These are phyloP conservation scores for Tolypocladium amazonense DNA, from an alignment of 2,329 filamentous ascomycete genomes.

Conservation along the genomic window DNA sequence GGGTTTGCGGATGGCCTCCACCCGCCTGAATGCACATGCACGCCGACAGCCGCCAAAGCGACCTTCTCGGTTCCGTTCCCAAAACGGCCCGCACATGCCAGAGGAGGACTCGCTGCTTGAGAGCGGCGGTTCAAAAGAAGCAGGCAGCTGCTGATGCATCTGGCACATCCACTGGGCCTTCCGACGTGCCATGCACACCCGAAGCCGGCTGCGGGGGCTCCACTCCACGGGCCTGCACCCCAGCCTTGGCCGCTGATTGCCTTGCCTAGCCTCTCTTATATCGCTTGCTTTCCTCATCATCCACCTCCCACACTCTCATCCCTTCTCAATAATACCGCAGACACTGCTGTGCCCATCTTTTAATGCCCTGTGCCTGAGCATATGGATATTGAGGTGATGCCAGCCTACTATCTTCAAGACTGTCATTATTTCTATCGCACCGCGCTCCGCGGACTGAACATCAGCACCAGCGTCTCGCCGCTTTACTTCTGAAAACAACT, in stretches of 20 bases:
- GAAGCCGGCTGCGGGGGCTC: background rate
- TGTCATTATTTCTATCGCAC: constrained; percentile 92
- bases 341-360: background rate
- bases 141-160: background rate
- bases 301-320: background rate
- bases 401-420: constrained; percentile 71
- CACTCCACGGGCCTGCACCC: background rate
- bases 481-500: constrained; percentile 48
- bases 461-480: constrained; percentile 68
- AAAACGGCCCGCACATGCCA: background rate
- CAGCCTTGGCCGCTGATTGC: background rate
- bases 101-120: background rate
- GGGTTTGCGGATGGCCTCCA: background rate
- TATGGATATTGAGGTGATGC: constrained; percentile 50
- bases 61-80: background rate
- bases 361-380: background rate
- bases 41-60: background rate
- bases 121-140: background rate
- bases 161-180: background rate
- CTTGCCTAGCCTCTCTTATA: background rate
- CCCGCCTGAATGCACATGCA: background rate
- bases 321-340: background rate
- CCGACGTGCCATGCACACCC: background rate
- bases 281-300: background rate
- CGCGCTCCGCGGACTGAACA: constrained; percentile 74